Base-by-base conservation (phyloP, 805 yeast genomes). In the Nakazawaea holstii region DNA sequence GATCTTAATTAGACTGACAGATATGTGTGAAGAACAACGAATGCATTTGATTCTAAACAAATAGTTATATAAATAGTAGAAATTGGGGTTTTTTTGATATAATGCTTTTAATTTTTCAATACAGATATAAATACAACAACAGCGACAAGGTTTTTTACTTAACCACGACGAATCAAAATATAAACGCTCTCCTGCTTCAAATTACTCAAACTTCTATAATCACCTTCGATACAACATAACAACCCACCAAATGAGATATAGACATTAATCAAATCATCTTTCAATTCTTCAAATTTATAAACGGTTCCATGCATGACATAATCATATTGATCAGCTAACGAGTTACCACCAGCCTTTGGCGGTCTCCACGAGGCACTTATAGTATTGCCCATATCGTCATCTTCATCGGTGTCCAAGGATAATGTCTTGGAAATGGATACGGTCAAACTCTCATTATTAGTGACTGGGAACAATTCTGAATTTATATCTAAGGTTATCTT, bases 261-360 rank as follows among this genome's bases (percentile, higher is more conserved):
- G 24, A 92, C 96, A 17, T 95, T 83, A 67, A 89, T 85, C 54
- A 72, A 72, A 59, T 82, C 87, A 49, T 68, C 70, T 55, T 71
- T 69, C 54, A 79, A 79, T 69, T 94, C 99, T 65, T 92, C 97
- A 62, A 94, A 94, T 66, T 92, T 91, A 74, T 94, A 94, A 40
- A 94, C 95, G 6, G 96, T 90, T 46, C 99, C 99, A 64, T 91
- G 82, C 98, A 94, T 92, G 55, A 94, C 98, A 59, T 94, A 94
- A 66, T 92, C 98, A 70, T 90, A 92, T 62, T 94, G 98, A 64
- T 92, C 97, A 55, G 97, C 96, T 59, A 92, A 74, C 6, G 95
- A 79, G 60, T 84, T 79, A 56, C 90, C 96, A 50, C 84, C 87
- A 10, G 86, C 77, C 66, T 78, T 86, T 39, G 96, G 95, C 8